Percentiles rank a stretch among this genome's conserved stretches.
phyloP scores from a whole-genome alignment of 345 rosid genomes.

The Aethionema arabicum region DNA sequence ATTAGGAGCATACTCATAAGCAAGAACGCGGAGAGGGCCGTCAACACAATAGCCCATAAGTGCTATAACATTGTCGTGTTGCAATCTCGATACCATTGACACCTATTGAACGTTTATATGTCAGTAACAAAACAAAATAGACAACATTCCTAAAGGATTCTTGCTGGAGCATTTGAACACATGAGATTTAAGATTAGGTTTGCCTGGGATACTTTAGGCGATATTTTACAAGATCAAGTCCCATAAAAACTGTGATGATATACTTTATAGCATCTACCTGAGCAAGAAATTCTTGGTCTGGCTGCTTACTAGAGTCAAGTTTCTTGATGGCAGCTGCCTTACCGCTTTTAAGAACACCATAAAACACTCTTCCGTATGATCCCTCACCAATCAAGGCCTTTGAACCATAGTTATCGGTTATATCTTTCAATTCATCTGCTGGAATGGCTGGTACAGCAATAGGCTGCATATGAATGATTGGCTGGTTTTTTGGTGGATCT shows the following conservation, averaged over 20 bases:
- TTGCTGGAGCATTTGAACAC: neutral
- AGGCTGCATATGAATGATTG: slow-evolving; percentile 43
- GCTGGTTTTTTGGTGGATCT: slow-evolving; percentile 42
- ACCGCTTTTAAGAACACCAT: slow-evolving; percentile 63
- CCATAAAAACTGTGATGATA: neutral
- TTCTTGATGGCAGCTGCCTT: slow-evolving; percentile 72
- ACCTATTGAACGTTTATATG: slow-evolving; percentile 42
- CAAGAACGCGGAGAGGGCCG: slow-evolving; percentile 78
- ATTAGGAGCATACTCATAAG: slow-evolving; percentile 78
- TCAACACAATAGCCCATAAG: slow-evolving; percentile 82
- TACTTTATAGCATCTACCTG: slow-evolving; percentile 46
- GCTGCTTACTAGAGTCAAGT: slow-evolving; percentile 87
- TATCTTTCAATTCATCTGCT: slow-evolving; percentile 57
- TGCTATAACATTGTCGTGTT: slow-evolving; percentile 65
- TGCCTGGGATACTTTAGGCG: neutral
- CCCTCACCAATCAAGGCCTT: slow-evolving; percentile 82
- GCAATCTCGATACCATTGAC: slow-evolving; percentile 80
- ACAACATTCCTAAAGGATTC: slow-evolving; percentile 7
- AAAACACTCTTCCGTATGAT: slow-evolving; percentile 84
- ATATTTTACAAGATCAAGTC: neutral
- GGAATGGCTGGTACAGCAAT: slow-evolving; percentile 54
- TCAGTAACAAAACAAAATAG: slow-evolving; percentile 2
- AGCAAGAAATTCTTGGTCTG: slow-evolving; percentile 79
- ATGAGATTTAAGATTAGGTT: neutral
- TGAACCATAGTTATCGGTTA: slow-evolving; percentile 63